Conservation (phyloP, 108 stramenopile genomes). For the Fistulifera solaris region DNA sequence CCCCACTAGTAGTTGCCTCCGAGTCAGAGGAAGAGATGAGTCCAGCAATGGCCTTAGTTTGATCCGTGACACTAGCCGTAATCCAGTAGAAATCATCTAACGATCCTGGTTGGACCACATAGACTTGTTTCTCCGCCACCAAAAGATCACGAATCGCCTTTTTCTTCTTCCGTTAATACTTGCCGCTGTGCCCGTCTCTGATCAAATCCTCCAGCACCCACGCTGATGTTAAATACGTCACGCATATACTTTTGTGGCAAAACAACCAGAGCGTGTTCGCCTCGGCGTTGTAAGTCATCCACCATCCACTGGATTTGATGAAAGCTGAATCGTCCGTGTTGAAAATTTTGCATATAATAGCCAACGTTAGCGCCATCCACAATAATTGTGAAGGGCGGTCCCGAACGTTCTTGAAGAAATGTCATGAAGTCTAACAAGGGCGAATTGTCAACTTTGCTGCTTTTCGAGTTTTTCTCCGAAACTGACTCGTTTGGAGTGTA, state of each 20-base stretch:
- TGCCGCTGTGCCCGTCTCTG: slow-evolving; percentile 15
- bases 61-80: slow-evolving; percentile 63
- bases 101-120: slow-evolving; percentile 48
- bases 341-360: slow-evolving; percentile 79
- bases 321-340: slow-evolving; percentile 55
- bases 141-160: slow-evolving; percentile 23
- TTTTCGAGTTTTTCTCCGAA: slow-evolving; percentile 1
- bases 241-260: slow-evolving; percentile 65
- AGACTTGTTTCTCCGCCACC: slow-evolving; percentile 24
- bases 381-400: slow-evolving; percentile 74
- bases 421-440: slow-evolving; percentile 48
- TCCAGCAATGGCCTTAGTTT: slow-evolving; percentile 21
- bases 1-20: background rate
- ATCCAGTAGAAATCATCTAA: slow-evolving; percentile 88
- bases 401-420: slow-evolving; percentile 57
- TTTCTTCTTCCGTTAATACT: slow-evolving; percentile 30
- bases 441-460: slow-evolving; percentile 12
- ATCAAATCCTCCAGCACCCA: slow-evolving; percentile 7
- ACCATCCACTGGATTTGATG: slow-evolving; percentile 62
- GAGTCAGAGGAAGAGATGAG: too few relatives aligned
- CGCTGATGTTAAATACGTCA: slow-evolving; percentile 17
- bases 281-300: slow-evolving; percentile 47
- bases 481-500: slow-evolving; percentile 16
- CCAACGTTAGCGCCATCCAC: slow-evolving; percentile 76
- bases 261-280: slow-evolving; percentile 71